Evolutionary conservation across 2,329 filamentous ascomycete species (phyloP).

Genomic region (Phialophora macrospora): DNA sequence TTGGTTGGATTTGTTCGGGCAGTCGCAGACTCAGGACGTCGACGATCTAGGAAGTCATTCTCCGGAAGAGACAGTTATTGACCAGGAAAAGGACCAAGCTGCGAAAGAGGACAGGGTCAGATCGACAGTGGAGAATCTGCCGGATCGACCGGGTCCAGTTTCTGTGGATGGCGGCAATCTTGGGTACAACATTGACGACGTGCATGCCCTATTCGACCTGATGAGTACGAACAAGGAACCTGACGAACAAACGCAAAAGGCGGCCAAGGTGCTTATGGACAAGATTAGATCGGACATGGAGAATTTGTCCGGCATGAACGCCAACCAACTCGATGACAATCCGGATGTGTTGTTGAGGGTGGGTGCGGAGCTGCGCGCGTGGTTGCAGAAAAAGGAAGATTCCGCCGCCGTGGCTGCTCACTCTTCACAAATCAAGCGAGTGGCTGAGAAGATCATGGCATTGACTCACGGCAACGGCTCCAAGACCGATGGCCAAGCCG

Average conservation of each 20-base stretch:
- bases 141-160: constrained; percentile 5
- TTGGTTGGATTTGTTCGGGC: constrained; percentile 69
- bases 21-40: constrained; percentile 38
- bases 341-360: constrained; percentile 43
- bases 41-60: constrained; percentile 19
- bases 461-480: constrained; percentile 49
- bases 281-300: constrained; percentile 58
- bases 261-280: constrained; percentile 53
- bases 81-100: constrained; percentile 19
- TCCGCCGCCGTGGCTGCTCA: not conserved
- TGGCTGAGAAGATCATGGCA: constrained; percentile 37
- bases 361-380: constrained; percentile 39
- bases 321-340: constrained; percentile 37
- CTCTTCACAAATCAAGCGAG: constrained; percentile 7
- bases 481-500: constrained; percentile 49
- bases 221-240: constrained; percentile 38
- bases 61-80: constrained; percentile 15
- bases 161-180: constrained; percentile 27
- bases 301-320: constrained; percentile 44
- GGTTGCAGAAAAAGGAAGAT: constrained; percentile 25
- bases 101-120: constrained; percentile 33
- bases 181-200: constrained; percentile 40
- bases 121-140: constrained; percentile 33
- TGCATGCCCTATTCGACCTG: constrained; percentile 41
- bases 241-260: constrained; percentile 44